Conservation (phyloP, 2,329 filamentous ascomycete genomes). For the Scedosporium dehoogii region DNA sequence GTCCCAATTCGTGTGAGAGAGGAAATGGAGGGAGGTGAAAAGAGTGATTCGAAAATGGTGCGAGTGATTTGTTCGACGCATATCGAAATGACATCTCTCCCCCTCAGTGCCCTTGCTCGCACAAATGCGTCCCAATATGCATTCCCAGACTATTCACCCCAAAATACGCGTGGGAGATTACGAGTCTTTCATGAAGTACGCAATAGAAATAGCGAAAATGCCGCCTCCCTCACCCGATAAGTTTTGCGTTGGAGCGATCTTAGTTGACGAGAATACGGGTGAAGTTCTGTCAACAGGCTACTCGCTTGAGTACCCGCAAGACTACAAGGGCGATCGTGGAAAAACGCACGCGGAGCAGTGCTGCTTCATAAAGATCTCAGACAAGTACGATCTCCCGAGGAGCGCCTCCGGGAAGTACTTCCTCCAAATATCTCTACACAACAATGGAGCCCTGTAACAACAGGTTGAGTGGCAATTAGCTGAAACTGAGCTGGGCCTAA, state of each 20-base stretch:
- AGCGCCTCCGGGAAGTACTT: conserved; percentile 23
- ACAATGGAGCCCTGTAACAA: conserved; percentile 32
- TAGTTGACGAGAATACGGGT: conserved; percentile 25
- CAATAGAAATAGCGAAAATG: conserved; percentile 24
- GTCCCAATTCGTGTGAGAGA: too few relatives aligned
- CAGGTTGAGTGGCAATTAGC: neutral
- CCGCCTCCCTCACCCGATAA: conserved; percentile 24
- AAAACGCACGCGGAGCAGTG: conserved; percentile 32
- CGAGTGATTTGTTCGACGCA: too few relatives aligned
- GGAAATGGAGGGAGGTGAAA: too few relatives aligned
- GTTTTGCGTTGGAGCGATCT: conserved; percentile 31
- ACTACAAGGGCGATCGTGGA: conserved; percentile 25
- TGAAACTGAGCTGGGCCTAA: too few relatives aligned
- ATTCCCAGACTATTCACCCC: conserved; percentile 7
- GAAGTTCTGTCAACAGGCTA: conserved; percentile 31
- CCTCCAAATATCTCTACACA: conserved; percentile 30
- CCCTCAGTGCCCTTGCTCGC: neutral
- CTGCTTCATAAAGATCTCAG: conserved; percentile 33
- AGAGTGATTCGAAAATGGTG: too few relatives aligned
- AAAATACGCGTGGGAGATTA: conserved; percentile 20
- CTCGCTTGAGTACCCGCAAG: conserved; percentile 26
- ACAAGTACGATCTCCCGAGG: conserved; percentile 24
- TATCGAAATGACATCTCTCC: neutral
- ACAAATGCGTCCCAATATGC: conserved; percentile 6
- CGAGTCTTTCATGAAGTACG: conserved; percentile 27